A percentile compares a stretch with the other conserved stretches of the same genome.
These are phyloP conservation scores for Pichia paraexigua DNA, from an alignment of 805 yeast genomes.

Conservation along the genomic window DNA sequence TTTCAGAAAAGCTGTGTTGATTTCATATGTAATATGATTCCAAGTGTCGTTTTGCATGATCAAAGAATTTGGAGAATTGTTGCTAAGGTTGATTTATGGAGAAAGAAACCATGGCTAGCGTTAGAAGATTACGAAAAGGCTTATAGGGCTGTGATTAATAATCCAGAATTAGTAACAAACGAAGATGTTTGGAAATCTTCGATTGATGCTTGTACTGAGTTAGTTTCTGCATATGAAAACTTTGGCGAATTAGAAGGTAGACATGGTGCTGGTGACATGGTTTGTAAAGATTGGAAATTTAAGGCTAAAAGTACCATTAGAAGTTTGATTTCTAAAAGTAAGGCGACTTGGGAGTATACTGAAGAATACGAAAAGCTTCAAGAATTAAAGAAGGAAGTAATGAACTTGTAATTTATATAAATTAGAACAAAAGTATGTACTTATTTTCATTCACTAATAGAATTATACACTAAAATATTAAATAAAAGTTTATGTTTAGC, in stretches of 20 bases:
- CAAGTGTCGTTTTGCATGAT: slow-evolving; percentile 58
- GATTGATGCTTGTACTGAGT: slow-evolving; percentile 67
- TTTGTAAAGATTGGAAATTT: slow-evolving; percentile 88
- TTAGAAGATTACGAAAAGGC: slow-evolving; percentile 83
- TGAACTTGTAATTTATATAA: slow-evolving; percentile 6
- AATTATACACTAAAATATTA: too few species aligned
- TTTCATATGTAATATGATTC: slow-evolving; percentile 61
- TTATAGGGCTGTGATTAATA: slow-evolving; percentile 58
- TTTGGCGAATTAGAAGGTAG: slow-evolving; percentile 81
- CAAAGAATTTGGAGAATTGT: slow-evolving; percentile 74
- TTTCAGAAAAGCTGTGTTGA: slow-evolving; percentile 66
- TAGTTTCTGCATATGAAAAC: slow-evolving; percentile 79
- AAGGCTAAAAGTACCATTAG: slow-evolving; percentile 69
- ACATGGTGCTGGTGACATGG: slow-evolving; percentile 72
- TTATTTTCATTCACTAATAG: background rate
- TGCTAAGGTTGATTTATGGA: slow-evolving; percentile 84
- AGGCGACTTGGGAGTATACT: slow-evolving; percentile 68
- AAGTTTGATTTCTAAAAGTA: slow-evolving; percentile 72
- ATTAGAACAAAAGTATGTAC: too few species aligned
- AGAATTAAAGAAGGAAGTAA: slow-evolving; percentile 41
- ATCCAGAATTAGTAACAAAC: slow-evolving; percentile 54
- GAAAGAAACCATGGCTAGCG: slow-evolving; percentile 79
- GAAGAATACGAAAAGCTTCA: slow-evolving; percentile 65
- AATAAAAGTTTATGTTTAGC: too few species aligned
- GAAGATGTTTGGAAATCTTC: slow-evolving; percentile 69